Conservation (phyloP, 345 rosid genomes). For the Rhodomyrtus tomentosa region DNA sequence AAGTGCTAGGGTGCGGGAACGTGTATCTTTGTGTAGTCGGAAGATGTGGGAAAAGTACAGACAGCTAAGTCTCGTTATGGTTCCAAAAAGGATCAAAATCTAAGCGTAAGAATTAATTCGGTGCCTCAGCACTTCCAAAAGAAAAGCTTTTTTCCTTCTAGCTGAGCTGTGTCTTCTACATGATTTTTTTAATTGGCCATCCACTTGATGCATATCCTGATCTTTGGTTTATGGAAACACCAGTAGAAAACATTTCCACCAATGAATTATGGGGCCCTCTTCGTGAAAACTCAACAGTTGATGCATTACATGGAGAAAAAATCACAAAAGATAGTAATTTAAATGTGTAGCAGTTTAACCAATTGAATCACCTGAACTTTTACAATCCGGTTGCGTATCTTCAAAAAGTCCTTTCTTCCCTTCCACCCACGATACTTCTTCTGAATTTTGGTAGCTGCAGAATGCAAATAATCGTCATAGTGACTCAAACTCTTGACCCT, state of each 20-base stretch:
- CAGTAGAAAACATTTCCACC: neutral
- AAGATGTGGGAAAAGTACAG: too few species aligned
- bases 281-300: neutral
- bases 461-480: conserved; percentile 51
- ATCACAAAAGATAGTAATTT: neutral
- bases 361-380: conserved; percentile 41
- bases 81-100: neutral
- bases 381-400: conserved; percentile 39
- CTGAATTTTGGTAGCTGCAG: conserved; percentile 50
- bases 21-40: too few species aligned
- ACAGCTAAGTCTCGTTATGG: neutral
- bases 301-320: neutral
- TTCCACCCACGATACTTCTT: conserved; percentile 60
- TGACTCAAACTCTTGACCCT: conserved; percentile 22
- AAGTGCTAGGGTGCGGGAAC: too few species aligned
- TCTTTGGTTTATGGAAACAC: neutral
- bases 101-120: neutral
- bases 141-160: neutral
- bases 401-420: conserved; percentile 46
- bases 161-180: neutral
- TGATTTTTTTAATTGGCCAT: neutral
- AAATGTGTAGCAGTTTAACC: neutral
- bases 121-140: neutral
- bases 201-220: neutral
- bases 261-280: neutral